Evolutionary conservation across 208 protist species (phyloP).

Genomic region (Histomonas meleagridis): DNA sequence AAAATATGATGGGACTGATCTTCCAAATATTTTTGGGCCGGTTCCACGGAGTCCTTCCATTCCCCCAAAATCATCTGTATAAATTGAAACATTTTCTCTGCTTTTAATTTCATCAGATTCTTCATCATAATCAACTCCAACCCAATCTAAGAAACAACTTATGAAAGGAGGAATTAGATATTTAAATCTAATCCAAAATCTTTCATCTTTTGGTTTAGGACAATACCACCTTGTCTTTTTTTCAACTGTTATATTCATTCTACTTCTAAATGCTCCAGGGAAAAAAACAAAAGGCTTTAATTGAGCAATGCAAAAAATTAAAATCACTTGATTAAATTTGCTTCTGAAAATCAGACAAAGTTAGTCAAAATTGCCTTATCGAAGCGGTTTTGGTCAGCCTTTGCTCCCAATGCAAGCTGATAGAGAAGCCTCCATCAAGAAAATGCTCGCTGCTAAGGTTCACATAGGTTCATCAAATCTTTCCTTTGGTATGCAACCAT

Average conservation of each 20-base stretch:
- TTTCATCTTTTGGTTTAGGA: neutral
- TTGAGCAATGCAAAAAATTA: no score
- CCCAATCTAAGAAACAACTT: neutral
- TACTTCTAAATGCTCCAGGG: no score
- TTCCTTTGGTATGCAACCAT: neutral
- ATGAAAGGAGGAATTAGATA: neutral
- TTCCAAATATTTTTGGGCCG: no score
- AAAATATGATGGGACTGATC: neutral
- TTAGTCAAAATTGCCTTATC: no score
- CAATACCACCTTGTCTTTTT: neutral
- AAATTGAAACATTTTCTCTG: neutral
- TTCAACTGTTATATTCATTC: no score
- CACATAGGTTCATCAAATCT: neutral
- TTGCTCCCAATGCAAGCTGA: no score
- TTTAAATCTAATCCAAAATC: neutral
- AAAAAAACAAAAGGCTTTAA: no score
- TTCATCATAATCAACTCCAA: neutral
- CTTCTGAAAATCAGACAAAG: no score
- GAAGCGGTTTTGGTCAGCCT: no score
- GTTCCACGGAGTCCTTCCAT: neutral
- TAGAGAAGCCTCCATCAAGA: constrained; percentile 13
- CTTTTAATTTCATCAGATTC: neutral
- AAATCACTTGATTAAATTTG: no score
- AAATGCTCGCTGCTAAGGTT: constrained; percentile 19
- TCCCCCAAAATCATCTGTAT: neutral